Percentiles rank a stretch among this genome's conserved stretches.
These are phyloP conservation scores for Diaporthe sp. DNA, from an alignment of 2,329 filamentous ascomycete genomes.

Conservation along the genomic window DNA sequence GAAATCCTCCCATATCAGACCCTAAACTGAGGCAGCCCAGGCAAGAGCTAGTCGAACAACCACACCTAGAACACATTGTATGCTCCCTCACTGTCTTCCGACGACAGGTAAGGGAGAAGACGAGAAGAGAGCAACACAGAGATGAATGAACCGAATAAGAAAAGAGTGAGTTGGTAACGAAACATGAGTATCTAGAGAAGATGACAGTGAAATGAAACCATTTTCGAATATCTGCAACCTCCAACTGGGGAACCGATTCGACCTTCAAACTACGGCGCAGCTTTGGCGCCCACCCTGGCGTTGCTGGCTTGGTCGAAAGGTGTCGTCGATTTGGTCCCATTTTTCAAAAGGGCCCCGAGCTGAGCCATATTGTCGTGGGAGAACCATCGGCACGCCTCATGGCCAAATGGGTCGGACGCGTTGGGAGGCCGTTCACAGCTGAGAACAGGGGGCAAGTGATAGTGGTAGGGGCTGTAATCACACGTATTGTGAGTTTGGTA, in stretches of 20 bases:
- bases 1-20: too few relatives aligned
- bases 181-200: too few relatives aligned
- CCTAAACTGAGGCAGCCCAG: too few relatives aligned
- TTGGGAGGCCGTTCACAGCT: not conserved
- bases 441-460: not conserved
- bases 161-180: too few relatives aligned
- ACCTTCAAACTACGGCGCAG: too few relatives aligned
- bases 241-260: not conserved
- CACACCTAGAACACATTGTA: too few relatives aligned
- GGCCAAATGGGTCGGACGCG: not conserved
- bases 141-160: too few relatives aligned
- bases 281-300: not conserved
- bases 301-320: too few relatives aligned
- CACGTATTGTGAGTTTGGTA: not conserved
- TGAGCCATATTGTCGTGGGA: not conserved
- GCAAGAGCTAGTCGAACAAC: too few relatives aligned
- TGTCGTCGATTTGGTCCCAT: not conserved
- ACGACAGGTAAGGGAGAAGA: too few relatives aligned
- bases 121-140: too few relatives aligned
- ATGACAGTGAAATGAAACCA: not conserved
- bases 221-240: not conserved
- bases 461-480: not conserved
- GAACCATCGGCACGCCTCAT: not conserved
- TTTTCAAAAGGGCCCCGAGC: not conserved
- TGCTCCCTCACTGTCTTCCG: too few relatives aligned